Percentiles rank a stretch among this genome's conserved stretches.
These are phyloP conservation scores for Warburgia ugandensis DNA, from an alignment of 164 flowering plant species.

Conservation along the genomic window DNA sequence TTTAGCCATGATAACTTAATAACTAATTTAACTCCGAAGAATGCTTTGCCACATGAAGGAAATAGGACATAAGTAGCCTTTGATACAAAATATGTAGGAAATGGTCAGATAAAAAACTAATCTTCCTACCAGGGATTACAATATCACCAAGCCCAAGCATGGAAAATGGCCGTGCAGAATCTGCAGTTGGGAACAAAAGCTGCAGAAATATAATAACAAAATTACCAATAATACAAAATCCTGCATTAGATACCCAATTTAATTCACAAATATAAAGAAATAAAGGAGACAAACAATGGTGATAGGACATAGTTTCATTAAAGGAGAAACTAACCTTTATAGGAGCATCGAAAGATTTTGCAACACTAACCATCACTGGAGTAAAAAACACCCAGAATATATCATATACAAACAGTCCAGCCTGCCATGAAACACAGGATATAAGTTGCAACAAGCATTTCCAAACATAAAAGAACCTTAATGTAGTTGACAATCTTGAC, in stretches of 20 bases:
- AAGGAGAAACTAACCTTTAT: conserved; percentile 57
- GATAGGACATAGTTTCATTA: not conserved
- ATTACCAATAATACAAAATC: not conserved
- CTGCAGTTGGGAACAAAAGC: conserved; percentile 93
- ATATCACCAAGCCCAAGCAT: conserved; percentile 99
- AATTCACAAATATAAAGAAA: not conserved
- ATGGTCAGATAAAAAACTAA: not conserved
- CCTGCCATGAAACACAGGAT: conserved; percentile 34
- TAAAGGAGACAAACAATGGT: not conserved
- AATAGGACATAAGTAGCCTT: too few relatives aligned
- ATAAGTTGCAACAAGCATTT: not conserved
- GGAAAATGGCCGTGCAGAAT: conserved; percentile 73
- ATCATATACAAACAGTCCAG: conserved; percentile 94
- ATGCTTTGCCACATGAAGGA: too few relatives aligned
- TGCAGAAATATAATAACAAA: conserved; percentile 19
- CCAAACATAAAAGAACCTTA: not conserved
- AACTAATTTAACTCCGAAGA: too few relatives aligned
- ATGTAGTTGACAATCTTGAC: too few relatives aligned
- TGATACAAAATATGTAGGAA: not conserved
- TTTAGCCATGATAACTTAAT: too few relatives aligned
- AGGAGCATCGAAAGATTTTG: conserved; percentile 99
- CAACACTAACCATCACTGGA: conserved; percentile 99
- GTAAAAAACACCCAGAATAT: conserved; percentile 99
- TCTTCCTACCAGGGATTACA: conserved; percentile 81
- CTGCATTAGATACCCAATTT: not conserved